Percentiles rank a stretch among this genome's conserved stretches.
phyloP scores from a whole-genome alignment of 495 filamentous ascomycete species.

The Cenococcum geophilum region DNA sequence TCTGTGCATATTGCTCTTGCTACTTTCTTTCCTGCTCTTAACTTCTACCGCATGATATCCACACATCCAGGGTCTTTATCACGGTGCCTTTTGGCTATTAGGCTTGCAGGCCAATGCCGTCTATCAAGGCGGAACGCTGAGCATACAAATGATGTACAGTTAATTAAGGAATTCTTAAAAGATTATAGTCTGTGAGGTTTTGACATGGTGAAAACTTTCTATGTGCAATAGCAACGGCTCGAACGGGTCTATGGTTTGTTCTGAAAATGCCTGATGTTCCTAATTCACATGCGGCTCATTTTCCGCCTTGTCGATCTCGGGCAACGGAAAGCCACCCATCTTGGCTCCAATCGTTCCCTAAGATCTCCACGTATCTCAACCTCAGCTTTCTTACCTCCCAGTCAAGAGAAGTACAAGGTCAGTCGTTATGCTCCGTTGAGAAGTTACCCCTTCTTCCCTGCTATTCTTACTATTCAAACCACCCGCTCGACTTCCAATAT shows the following conservation, averaged over 20 bases:
- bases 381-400: background rate
- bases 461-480: background rate
- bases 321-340: background rate
- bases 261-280: background rate
- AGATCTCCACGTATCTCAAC: background rate
- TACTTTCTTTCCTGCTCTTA: background rate
- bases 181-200: too few species aligned
- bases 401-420: background rate
- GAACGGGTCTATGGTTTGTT: too few species aligned
- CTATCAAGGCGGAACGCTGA: background rate
- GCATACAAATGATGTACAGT: background rate
- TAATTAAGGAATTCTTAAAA: background rate
- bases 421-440: background rate
- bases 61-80: background rate
- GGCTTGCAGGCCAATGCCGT: conserved; percentile 1
- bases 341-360: background rate
- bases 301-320: background rate
- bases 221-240: too few species aligned
- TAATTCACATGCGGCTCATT: background rate
- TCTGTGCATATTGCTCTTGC: background rate
- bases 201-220: too few species aligned
- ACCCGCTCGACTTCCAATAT: background rate
- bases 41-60: conserved; percentile 2
- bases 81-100: background rate
- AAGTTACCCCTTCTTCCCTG: background rate